These are phyloP conservation scores for Trichoderma endophyticum DNA, from an alignment of 2,329 filamentous ascomycete genomes.

Conservation along the genomic window DNA sequence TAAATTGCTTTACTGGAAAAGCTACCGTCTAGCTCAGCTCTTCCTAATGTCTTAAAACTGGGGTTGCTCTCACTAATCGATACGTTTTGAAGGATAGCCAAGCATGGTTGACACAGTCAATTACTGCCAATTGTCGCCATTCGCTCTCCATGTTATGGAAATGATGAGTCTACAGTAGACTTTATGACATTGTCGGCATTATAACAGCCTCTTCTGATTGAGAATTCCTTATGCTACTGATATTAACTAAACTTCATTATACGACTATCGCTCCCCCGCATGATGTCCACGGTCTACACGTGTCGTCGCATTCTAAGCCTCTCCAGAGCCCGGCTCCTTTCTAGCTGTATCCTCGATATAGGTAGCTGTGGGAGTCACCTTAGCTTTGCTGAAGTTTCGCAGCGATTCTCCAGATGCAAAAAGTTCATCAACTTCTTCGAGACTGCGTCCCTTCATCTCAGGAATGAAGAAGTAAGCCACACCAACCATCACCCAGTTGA, in stretches of 20 bases:
- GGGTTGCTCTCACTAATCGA: not conserved
- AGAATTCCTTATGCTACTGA: not conserved
- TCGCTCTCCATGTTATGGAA: not conserved
- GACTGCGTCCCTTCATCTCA: constrained; percentile 40
- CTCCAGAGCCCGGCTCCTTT: not conserved
- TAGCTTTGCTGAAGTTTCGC: constrained; percentile 19
- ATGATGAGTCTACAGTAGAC: not conserved
- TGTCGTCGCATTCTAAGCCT: not conserved
- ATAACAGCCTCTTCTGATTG: not conserved
- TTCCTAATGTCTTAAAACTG: not conserved
- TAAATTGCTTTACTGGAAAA: not conserved
- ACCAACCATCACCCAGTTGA: constrained; percentile 37
- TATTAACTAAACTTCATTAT: not conserved
- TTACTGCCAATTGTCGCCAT: not conserved
- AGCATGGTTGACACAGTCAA: not conserved
- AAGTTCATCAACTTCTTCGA: constrained; percentile 27
- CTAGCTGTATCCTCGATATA: constrained; percentile 1
- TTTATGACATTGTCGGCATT: not conserved
- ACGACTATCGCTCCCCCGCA: not conserved
- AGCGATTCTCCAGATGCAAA: constrained; percentile 23
- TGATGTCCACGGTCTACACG: not conserved
- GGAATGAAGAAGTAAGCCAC: constrained; percentile 44
- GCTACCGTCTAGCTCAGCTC: not conserved
- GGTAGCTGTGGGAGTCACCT: not conserved
- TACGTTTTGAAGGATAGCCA: not conserved